Evolutionary conservation across 2,329 filamentous ascomycete species (phyloP), one percentile per base, ranked within the genome.

Genomic region (Gnomoniopsis sp.): DNA sequence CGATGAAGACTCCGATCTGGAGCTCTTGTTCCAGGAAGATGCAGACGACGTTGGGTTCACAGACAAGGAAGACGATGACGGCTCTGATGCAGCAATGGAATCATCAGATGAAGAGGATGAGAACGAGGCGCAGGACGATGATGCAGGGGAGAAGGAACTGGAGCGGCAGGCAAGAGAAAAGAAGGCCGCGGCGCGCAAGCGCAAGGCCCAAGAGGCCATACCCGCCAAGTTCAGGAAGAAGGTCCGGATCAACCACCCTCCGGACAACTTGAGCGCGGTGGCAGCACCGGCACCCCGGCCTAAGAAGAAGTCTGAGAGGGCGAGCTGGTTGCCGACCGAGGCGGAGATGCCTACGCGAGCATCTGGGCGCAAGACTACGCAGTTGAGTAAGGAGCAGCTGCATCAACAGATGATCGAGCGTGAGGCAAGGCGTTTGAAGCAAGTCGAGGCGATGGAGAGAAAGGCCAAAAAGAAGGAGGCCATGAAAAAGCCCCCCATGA

Each of bases 71-170:
- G 63, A 85, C 49, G 82, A 81, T 12, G 83, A 83, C 55, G 84
- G 77, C 2, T 90, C 88, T 1, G 93, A 97, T 69, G 87, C 90
- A 65, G 87, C 90, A 49, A 88, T 97, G 78, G 91, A 96, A 67
- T 93, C 89, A 15, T 96, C 91, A 0, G 90, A 87, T 0, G 89
- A 92, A 49, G 91, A 95, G 51, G 91, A 96, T 61, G 88, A 91
- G 59, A 79, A 88, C 59, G 73, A 75, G 41, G 75, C 73, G 56
- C 71, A 70, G 21, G 85, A 95, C 64, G 91, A 96, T 46, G 72
- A 95, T 4, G 90, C 91, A 58, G 95, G 95, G 36, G 95, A 99
- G 75, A 89, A 88, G 67, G 91, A 96, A 73, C 73, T 99, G 56
- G 87, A 95, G 74, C 88, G 85, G 63, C 84, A 89, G 66, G 91